Evolutionary conservation across 805 yeast genomes (phyloP), one percentile per base, ranked within the genome.

Genomic region (Helenozyma rhizophorensis): DNA sequence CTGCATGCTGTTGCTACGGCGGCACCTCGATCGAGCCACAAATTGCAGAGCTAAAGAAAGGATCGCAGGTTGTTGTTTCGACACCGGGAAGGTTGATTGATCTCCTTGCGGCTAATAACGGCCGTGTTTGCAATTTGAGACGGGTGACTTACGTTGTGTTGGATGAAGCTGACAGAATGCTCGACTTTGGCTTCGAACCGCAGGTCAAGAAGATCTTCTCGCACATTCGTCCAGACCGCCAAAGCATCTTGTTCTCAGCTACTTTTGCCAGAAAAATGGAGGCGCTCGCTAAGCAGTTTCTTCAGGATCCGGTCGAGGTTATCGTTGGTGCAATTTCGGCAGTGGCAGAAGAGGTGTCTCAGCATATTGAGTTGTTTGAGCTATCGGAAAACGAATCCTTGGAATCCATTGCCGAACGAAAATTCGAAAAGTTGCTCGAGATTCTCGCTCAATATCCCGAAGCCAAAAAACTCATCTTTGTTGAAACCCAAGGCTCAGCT

Each of bases 21-120:
- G 97, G 97, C 0, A 74, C 94, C 1, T 78, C 85, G 4, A 76
- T 90, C 24, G 83, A 86, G 40, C 67, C 72, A 9, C 97, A 90
- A 50, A 89, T 90, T 28, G 79, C 87, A 2, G 83, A 76, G 14
- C 53, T 90, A 38, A 86, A 84, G 48, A 74, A 76, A 36, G 90
- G 93, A 0, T 78, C 80, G 10, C 87, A 88, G 38, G 68, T 93
- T 11, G 65, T 90, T 2, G 88, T 93, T 10, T 95, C 96, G 2
- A 93, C 98, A 0, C 98, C 98, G 0, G 98, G 98, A 1, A 66
- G 98, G 39, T 72, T 93, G 44, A 90, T 93, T 34, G 98, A 93
- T 58, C 61, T 93, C 25, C 60, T 93, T 19, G 78, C 95, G 2
- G 81, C 94, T 3, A 90, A 90, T 53, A 62, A 74, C 23, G 97